Evolutionary conservation across 1,284 basidiomycete species (phyloP), one percentile per base, ranked within the genome.

Genomic region (Leccinum huronense): DNA sequence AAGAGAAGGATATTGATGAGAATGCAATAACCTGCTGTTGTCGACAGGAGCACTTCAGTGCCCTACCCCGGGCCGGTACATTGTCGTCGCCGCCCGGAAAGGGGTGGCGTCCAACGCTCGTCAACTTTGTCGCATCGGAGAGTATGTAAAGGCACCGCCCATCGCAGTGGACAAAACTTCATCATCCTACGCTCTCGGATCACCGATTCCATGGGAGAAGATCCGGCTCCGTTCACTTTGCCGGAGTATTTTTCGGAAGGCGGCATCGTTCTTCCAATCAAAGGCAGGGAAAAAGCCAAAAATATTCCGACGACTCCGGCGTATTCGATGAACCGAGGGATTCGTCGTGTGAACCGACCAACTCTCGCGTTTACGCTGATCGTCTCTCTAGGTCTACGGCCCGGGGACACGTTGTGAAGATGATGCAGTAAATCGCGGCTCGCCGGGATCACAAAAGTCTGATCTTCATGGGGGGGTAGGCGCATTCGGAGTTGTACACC

Each of bases 41-140:
- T 33, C 13, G 2, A 53, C 16, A 11, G 14, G 38, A 11, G 48
- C 31, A 27, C 45, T 56, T 70, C 73, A 19, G 73, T 70, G 70
- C 45, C 67, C 55, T 33, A 45, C 23, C 9, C 23, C 23, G 23
- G 23, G 23, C 23, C 42, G 42, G 42, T 45, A 5, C 9, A 45
- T 45, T 19, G n/a, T 19, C 19, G n/a, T 45, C 42, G 42, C 42
- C 42, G 10, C 42, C 42, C n/a, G n/a, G n/a, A 19, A 19, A 19
- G 10, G 42, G 42, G 45, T 45, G 42, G 42, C n/a, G 10, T 45
- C 10, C n/a, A 3, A 13, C 19, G 42, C 11, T 45, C 19, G 19
- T 19, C 45, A 6, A 48, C 11, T 48, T 3, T 11, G 45, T 6
- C 19, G 11, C 45, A 48, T 48, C 19, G 19, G 45, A 23, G 19